These are phyloP conservation scores for Solioccasus polychromus DNA, from an alignment of 768 basidiomycete genomes.

Conservation along the genomic window DNA sequence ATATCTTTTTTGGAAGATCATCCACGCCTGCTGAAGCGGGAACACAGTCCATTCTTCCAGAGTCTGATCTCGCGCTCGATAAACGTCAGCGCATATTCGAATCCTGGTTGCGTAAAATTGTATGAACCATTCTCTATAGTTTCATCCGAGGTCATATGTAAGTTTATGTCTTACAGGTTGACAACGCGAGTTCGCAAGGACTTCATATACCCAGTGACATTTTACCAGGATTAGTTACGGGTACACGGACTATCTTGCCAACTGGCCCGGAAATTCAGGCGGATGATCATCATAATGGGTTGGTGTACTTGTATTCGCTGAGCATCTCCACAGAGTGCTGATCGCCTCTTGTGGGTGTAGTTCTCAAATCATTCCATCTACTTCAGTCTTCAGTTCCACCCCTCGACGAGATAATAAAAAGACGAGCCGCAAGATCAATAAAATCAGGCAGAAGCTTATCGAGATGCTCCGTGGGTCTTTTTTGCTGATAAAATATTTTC, in stretches of 20 bases:
- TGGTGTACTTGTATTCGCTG: no score
- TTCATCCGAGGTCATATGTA: neutral
- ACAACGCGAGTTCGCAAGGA: neutral
- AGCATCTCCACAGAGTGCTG: no score
- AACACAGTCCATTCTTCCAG: neutral
- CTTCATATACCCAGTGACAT: neutral
- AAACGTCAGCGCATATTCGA: conserved; percentile 1
- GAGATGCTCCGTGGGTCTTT: conserved; percentile 9
- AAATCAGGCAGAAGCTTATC: conserved; percentile 1
- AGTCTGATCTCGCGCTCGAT: neutral
- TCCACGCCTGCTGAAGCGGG: neutral
- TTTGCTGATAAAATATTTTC: fast-evolving
- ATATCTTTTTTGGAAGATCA: neutral
- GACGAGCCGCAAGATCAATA: neutral
- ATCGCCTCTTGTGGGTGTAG: neutral
- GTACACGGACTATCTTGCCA: no score
- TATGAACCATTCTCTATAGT: neutral
- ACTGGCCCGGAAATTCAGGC: no score
- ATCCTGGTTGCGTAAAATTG: neutral
- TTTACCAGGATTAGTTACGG: no score
- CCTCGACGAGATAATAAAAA: neutral
- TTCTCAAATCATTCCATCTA: neutral
- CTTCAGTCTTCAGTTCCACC: neutral
- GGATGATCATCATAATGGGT: no score
- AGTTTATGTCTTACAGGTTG: neutral